Percentiles rank a stretch among this genome's conserved stretches.
Conservation (phyloP, 164 flowering plant species). For the Tetracentron sinense region DNA sequence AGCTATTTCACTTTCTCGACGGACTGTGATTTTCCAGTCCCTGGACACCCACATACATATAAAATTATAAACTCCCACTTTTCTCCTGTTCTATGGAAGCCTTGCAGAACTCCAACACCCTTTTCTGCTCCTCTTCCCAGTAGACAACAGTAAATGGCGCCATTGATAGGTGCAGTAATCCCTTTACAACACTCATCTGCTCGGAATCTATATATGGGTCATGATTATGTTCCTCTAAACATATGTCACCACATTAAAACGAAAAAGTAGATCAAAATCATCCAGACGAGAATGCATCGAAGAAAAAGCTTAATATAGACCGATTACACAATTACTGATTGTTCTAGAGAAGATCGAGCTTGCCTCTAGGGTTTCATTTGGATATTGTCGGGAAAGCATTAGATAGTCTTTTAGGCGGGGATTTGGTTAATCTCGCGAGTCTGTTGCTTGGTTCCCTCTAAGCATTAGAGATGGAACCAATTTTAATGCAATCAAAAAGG, state of each 20-base stretch:
- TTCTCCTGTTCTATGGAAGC: conserved; percentile 50
- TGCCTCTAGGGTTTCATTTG: conserved; percentile 69
- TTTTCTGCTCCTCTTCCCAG: conserved; percentile 30
- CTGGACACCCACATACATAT: conserved; percentile 85
- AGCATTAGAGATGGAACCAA: not conserved
- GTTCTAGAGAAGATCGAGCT: not conserved
- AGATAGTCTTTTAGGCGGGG: conserved; percentile 33
- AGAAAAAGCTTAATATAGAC: not conserved
- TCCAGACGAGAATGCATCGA: not conserved
- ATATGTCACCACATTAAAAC: too few relatives aligned
- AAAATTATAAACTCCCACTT: conserved; percentile 83
- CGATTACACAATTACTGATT: not conserved
- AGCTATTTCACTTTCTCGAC: conserved; percentile 65
- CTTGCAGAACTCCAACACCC: conserved; percentile 73
- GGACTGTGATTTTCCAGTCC: conserved; percentile 87
- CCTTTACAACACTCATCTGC: conserved; percentile 67
- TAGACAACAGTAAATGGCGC: conserved; percentile 37
- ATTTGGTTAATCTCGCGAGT: conserved; percentile 15
- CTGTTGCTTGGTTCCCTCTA: conserved; percentile 18
- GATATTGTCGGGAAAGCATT: conserved; percentile 31
- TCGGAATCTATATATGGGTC: conserved; percentile 34
- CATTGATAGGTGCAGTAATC: conserved; percentile 76
- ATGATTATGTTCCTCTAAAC: too few relatives aligned
- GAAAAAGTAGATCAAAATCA: conserved; percentile 1
- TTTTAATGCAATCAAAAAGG: not conserved